phyloP scores from a whole-genome alignment of 306 rosid species.

The Acacia confusa region DNA sequence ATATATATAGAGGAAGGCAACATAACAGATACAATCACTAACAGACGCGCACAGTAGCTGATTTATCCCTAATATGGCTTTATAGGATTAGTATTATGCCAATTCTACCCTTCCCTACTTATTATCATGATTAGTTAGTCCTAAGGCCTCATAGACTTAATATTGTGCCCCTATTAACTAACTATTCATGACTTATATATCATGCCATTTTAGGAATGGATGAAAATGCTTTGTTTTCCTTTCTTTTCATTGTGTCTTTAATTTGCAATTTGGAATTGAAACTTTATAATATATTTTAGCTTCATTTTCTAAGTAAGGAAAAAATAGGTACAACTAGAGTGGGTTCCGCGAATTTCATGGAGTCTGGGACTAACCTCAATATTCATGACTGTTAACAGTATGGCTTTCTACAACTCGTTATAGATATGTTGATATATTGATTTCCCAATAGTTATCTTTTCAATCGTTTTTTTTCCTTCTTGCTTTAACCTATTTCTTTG shows the following conservation, averaged over 20 bases:
- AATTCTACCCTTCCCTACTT: too few species aligned
- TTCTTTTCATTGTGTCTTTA: not conserved
- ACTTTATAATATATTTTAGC: not conserved
- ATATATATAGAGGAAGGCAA: too few species aligned
- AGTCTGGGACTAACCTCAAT: too few species aligned
- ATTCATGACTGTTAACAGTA: too few species aligned
- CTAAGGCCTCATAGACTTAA: too few species aligned
- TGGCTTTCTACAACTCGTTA: not conserved
- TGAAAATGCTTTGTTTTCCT: not conserved
- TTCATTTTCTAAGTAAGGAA: not conserved
- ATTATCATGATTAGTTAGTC: too few species aligned
- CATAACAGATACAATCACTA: too few species aligned
- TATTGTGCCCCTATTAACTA: too few species aligned
- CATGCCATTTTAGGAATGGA: not conserved
- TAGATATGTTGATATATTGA: not conserved
- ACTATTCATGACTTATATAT: too few species aligned
- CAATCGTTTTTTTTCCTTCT: not conserved
- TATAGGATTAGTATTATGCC: too few species aligned
- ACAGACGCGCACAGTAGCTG: too few species aligned
- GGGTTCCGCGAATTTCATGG: not conserved
- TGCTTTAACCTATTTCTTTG: not conserved
- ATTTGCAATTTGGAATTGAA: not conserved
- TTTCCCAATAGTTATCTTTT: not conserved
- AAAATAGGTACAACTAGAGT: not conserved
- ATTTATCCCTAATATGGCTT: too few species aligned